Evolutionary conservation across 345 rosid genomes (phyloP).

Genomic region (Schrenkiella parvula): DNA sequence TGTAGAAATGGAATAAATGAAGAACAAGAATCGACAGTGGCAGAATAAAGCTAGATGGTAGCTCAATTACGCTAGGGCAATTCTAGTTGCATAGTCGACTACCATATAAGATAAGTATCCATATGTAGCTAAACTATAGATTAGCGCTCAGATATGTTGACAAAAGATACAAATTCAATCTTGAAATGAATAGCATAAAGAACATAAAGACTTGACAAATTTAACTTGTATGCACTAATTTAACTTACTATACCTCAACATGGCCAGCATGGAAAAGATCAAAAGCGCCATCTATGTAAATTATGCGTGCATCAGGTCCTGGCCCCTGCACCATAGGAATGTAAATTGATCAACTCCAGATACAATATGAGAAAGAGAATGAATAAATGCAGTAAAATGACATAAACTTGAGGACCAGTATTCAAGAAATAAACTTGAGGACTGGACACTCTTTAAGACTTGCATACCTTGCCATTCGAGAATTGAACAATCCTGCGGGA

Average conservation of each 20-base stretch:
- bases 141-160: not conserved
- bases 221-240: not conserved
- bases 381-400: not conserved
- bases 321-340: constrained; percentile 59
- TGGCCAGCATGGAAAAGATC: constrained; percentile 99
- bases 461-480: constrained; percentile 84
- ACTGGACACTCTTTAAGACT: not conserved
- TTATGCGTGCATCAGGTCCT: constrained; percentile 73
- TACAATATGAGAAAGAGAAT: not conserved
- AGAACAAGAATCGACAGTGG: not conserved
- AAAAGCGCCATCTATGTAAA: constrained; percentile 94
- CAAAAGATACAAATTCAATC: not conserved
- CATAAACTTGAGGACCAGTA: not conserved
- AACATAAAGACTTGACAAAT: not conserved
- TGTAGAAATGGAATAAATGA: constrained; percentile 23
- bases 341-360: not conserved
- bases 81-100: not conserved
- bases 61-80: not conserved
- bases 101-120: not conserved
- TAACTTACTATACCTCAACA: constrained; percentile 63
- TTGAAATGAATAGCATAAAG: not conserved
- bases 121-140: not conserved
- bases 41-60: not conserved
- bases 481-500: constrained; percentile 93
- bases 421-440: not conserved